phyloP scores from a whole-genome alignment of 768 basidiomycete species.

The Suillus discolor region DNA sequence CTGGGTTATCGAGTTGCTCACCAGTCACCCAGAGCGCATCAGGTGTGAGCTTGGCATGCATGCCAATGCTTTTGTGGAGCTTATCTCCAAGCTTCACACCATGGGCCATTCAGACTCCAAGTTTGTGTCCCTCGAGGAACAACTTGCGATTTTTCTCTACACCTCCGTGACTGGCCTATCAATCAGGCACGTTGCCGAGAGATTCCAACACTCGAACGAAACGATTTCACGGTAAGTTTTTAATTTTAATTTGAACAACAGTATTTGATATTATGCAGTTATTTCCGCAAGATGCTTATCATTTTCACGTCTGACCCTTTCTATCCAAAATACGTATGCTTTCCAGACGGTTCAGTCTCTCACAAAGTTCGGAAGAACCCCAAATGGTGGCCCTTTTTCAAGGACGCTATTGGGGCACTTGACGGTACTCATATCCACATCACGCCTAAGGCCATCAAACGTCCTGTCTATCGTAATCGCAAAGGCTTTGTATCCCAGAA shows the following conservation, averaged over 20 bases:
- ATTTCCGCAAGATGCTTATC: background rate
- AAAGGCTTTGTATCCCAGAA: too few relatives aligned
- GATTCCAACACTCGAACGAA: too few relatives aligned
- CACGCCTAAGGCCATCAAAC: too few relatives aligned
- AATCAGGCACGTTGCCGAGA: too few relatives aligned
- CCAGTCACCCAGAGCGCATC: slow-evolving; percentile 12
- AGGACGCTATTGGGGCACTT: background rate
- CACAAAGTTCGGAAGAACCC: too few relatives aligned
- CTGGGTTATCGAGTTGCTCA: slow-evolving; percentile 15
- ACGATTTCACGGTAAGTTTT: slow-evolving; percentile 24
- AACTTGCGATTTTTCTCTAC: slow-evolving; percentile 40
- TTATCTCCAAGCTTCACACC: background rate
- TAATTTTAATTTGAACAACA: slow-evolving; percentile 35
- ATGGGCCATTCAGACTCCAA: slow-evolving; percentile 15
- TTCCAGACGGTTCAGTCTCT: too few relatives aligned
- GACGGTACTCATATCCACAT: too few relatives aligned
- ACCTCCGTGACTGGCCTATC: too few relatives aligned
- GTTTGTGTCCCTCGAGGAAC: slow-evolving; percentile 35
- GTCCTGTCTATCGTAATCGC: too few relatives aligned
- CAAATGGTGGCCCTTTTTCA: too few relatives aligned
- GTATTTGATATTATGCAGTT: background rate
- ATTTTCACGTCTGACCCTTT: slow-evolving; percentile 10
- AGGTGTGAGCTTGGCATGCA: slow-evolving; percentile 21
- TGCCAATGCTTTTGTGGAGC: background rate
- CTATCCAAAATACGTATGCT: too few relatives aligned